Conservation (phyloP, 2,329 filamentous ascomycete genomes). For the Aspergillus fischeri region DNA sequence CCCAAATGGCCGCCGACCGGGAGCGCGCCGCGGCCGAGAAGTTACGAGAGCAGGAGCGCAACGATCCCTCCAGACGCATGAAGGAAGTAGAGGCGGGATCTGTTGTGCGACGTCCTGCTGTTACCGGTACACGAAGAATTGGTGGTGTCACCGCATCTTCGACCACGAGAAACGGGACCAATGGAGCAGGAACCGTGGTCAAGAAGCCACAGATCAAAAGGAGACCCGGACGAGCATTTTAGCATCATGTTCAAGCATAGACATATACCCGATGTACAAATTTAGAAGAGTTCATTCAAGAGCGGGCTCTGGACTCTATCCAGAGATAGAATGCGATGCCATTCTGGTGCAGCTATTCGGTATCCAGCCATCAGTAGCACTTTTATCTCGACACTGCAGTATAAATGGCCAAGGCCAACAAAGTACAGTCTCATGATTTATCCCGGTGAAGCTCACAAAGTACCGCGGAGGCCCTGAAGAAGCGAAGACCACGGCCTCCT, state of each 20-base stretch:
- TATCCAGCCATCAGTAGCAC: neutral
- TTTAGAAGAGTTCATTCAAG: neutral
- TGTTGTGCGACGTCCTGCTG: slow-evolving; percentile 31
- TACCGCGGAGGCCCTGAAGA: slow-evolving; percentile 1
- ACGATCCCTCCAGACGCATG: slow-evolving; percentile 30
- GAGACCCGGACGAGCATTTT: slow-evolving; percentile 34
- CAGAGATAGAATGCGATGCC: neutral
- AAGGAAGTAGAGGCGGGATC: slow-evolving; percentile 36
- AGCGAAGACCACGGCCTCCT: neutral
- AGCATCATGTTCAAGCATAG: slow-evolving; percentile 5
- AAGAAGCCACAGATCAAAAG: slow-evolving; percentile 34
- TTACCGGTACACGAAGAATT: slow-evolving; percentile 21
- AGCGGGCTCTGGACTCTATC: neutral
- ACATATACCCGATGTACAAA: slow-evolving; percentile 7
- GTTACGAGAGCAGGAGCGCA: slow-evolving; percentile 34
- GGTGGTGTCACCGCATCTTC: slow-evolving; percentile 29
- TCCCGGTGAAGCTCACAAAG: neutral
- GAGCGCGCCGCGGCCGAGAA: slow-evolving; percentile 46
- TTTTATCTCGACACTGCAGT: neutral
- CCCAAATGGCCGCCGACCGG: slow-evolving; percentile 85
- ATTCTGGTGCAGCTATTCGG: neutral
- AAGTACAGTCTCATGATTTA: neutral
- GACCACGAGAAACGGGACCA: slow-evolving; percentile 16
- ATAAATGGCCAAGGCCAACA: neutral
- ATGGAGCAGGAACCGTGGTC: slow-evolving; percentile 33